Evolutionary conservation across 1,139 yeast genomes (phyloP), one percentile per base, ranked within the genome.

Genomic region (Pichia kudriavzevii): DNA sequence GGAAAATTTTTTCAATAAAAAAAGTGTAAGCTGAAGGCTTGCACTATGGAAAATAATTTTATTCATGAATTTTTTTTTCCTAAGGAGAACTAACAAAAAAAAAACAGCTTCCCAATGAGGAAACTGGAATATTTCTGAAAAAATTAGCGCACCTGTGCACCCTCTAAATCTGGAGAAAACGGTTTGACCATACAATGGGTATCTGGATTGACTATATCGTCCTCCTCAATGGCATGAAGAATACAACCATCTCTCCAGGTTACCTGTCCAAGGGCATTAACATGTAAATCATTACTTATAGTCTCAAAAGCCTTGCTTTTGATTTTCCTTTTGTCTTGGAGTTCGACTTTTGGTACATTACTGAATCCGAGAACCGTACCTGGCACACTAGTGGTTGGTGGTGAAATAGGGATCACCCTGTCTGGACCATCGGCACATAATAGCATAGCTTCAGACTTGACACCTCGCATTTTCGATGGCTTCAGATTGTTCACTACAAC

Each of bases 391-490:
- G 40, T 30, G 3, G 4, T 13, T 5, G 64, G 61, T 7, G 63
- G 60, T 6, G 30, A 26, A 1, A 61, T 53, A 19, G 60, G 46
- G 26, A 52, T 60, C 10, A 60, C 63, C 2, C n/a, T n/a, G n/a
- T n/a, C n/a, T n/a, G n/a, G n/a, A n/a, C n/a, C n/a, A n/a, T n/a
- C 47, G 2, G 41, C 37, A 4, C 80, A 80, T 22, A 75, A 49
- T 2, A 75, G 48, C 82, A 75, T 75, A 1, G 77, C 81, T 40
- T 71, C 69, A 0, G 79, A 72, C 34, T 47, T 52, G 13, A 68
- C 63, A 4, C 81, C 81, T 55, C 85, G 64, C 78, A 78, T 73
- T 45, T 77, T 72, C 4, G 75, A 72, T 7, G 80, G 78, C 55
- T 78, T 78, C 52, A 78, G 61, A 57, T 78, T 78, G 28, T 74